phyloP scores from a whole-genome alignment of 352 stramenopile species.

The Globisporangium spiculum region DNA sequence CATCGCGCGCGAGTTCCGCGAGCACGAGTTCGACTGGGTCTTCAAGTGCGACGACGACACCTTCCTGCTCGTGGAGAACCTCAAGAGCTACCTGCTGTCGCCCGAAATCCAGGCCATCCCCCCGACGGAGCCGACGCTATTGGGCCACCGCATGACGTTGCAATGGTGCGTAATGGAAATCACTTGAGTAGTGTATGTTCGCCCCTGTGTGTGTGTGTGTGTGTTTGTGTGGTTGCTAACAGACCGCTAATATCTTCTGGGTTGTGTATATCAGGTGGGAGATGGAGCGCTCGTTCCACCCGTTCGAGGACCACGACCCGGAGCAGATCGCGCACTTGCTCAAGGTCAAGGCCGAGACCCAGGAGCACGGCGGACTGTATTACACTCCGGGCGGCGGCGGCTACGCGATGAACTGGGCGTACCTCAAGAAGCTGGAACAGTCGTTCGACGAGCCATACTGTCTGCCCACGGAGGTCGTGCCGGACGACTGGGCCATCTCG shows the following conservation, averaged over 20 bases:
- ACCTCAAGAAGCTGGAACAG: constrained; percentile 62
- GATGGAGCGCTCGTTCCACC: constrained; percentile 67
- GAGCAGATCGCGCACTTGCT: constrained; percentile 52
- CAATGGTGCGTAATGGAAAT: constrained; percentile 46
- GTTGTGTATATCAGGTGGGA: constrained; percentile 41
- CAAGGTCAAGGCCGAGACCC: constrained; percentile 46
- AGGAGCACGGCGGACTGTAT: constrained; percentile 55
- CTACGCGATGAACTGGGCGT: constrained; percentile 85
- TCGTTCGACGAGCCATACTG: constrained; percentile 77
- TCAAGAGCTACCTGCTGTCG: constrained; percentile 67
- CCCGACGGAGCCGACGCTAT: constrained; percentile 38
- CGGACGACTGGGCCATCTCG: constrained; percentile 85
- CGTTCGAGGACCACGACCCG: constrained; percentile 62
- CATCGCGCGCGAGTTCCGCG: constrained; percentile 57
- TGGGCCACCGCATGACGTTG: constrained; percentile 84
- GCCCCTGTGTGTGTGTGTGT: no score
- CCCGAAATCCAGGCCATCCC: constrained; percentile 37
- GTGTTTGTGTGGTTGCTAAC: neutral
- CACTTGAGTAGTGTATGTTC: neutral
- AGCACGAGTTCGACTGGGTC: constrained; percentile 79
- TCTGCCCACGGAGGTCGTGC: constrained; percentile 62
- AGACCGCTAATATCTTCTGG: neutral
- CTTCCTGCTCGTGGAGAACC: constrained; percentile 84
- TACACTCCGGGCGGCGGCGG: constrained; percentile 81
- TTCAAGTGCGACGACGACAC: constrained; percentile 90